A percentile compares a stretch with the other conserved stretches of the same genome.
Evolutionary conservation across 176 grass and related monocot genomes (phyloP).

Genomic region (Microstegium vimineum): DNA sequence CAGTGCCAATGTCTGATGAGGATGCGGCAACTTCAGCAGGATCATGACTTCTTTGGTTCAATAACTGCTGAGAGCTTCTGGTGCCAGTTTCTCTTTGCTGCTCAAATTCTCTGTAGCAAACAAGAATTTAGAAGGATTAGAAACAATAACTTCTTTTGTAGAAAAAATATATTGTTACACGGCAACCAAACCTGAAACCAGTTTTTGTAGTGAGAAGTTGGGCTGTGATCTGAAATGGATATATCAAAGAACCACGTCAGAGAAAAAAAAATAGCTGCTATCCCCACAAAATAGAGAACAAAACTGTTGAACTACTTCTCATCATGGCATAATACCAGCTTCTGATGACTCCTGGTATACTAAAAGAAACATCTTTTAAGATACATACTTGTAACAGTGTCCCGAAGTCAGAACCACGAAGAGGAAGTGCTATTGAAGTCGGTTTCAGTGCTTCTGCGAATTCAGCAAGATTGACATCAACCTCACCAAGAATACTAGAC

Average conservation of each 20-base stretch:
- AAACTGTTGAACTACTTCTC: background rate
- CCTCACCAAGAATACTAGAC: slow-evolving; percentile 88
- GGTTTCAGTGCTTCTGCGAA: slow-evolving; percentile 96
- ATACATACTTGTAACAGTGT: slow-evolving; percentile 80
- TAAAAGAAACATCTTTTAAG: slow-evolving; percentile 4
- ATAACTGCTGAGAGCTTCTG: slow-evolving; percentile 61
- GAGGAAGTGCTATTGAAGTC: slow-evolving; percentile 73
- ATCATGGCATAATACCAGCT: background rate
- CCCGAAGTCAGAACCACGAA: slow-evolving; percentile 82
- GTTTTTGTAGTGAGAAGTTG: slow-evolving; percentile 95
- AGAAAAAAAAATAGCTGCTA: slow-evolving; percentile 25
- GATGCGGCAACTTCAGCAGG: slow-evolving; percentile 44
- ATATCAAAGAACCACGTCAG: slow-evolving; percentile 34
- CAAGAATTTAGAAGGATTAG: slow-evolving; percentile 30
- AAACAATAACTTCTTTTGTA: slow-evolving; percentile 6
- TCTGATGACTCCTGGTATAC: background rate
- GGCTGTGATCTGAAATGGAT: slow-evolving; percentile 70
- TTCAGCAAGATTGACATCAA: slow-evolving; percentile 92
- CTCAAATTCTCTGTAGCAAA: slow-evolving; percentile 87
- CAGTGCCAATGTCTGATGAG: slow-evolving; percentile 50
- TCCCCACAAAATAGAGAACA: slow-evolving; percentile 21
- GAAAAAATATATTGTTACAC: slow-evolving; percentile 7
- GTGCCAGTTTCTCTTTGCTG: slow-evolving; percentile 80
- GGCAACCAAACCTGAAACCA: slow-evolving; percentile 75
- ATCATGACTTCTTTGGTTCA: slow-evolving; percentile 65